Percentiles rank a stretch among this genome's conserved stretches.
Evolutionary conservation across 2,329 filamentous ascomycete genomes (phyloP).

Genomic region (Aureobasidium sp.): DNA sequence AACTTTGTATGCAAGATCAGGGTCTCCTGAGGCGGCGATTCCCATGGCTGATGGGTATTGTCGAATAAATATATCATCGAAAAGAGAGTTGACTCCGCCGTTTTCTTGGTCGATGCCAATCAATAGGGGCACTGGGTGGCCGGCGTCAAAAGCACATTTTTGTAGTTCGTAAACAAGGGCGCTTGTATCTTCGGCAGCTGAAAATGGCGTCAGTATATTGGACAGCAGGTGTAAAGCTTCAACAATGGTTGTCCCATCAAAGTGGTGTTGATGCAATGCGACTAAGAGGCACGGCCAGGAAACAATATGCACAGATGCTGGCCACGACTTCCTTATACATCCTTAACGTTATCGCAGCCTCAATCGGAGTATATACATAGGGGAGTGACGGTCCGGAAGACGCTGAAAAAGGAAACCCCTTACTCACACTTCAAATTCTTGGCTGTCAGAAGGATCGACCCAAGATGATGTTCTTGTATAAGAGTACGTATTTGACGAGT

Average conservation of each 20-base stretch:
- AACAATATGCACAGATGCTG: constrained; percentile 14
- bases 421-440: constrained; percentile 74
- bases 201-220: neutral
- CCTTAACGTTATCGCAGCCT: neutral
- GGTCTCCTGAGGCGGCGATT: constrained; percentile 81
- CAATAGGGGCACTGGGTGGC: constrained; percentile 78
- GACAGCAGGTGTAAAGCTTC: neutral
- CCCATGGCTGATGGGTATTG: constrained; percentile 98
- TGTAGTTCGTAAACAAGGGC: constrained; percentile 84
- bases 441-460: constrained; percentile 74
- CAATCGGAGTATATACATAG: neutral
- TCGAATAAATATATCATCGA: constrained; percentile 89
- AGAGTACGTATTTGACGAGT: constrained; percentile 74
- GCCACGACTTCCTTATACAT: neutral
- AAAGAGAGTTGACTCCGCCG: constrained; percentile 93
- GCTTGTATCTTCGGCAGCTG: constrained; percentile 86
- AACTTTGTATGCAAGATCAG: constrained; percentile 77
- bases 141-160: constrained; percentile 80
- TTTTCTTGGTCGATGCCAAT: constrained; percentile 97
- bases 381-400: neutral
- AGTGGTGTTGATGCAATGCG: neutral
- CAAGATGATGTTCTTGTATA: constrained; percentile 78
- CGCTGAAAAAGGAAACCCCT: neutral
- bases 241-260: neutral
- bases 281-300: neutral